Base-by-base conservation (phyloP, 1,139 yeast species). In the Diutina catenulata region DNA sequence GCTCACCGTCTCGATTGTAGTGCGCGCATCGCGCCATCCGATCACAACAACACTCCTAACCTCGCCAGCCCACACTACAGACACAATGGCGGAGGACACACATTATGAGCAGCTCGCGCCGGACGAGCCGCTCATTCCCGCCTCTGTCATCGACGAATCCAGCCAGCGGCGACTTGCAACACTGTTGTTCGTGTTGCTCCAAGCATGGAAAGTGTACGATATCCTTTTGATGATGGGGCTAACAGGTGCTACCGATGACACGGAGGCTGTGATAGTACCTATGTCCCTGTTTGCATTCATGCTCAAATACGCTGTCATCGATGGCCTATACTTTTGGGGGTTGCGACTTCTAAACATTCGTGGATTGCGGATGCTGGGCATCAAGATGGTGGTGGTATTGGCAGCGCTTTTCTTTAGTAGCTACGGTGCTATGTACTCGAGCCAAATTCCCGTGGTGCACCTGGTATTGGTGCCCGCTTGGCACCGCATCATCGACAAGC, bases 151-250 rank as follows among this genome's bases (percentile, higher is more conserved):
- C 23, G 95, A 87, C 47, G 74, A 74, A n/a, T 86, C 83, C n/a
- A 79, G 80, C 20, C 97, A 91, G 55, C 61, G 95, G 45, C 56
- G 76, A 36, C 68, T 82, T 40, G 68, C 77, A 6, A 57, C 78
- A 19, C 72, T 84, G 3, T 44, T 82, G n/a, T 83, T 87, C 51
- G 61, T 73, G 3, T 64, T 82, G 37, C 64, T 88, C 16, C 96
- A 88, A 55, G 74, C 86, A 19, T 82, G 81, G 72, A 91, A 91
- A 52, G 42, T 83, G 1, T 83, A 81, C 50, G 95, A 87, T 51
- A 61, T 83, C 27, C 51, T 72, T 20, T 57, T 43, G 52, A 43
- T 41, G 3, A 36, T 33, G 42, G 47, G 20, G 37, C 45, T 9
- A 38, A 22, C 36, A n/a, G 38, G 41, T 33, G 35, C 24, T 2